Evolutionary conservation across 2,329 filamentous ascomycete species (phyloP).

Genomic region (Incumbomyces lentus): DNA sequence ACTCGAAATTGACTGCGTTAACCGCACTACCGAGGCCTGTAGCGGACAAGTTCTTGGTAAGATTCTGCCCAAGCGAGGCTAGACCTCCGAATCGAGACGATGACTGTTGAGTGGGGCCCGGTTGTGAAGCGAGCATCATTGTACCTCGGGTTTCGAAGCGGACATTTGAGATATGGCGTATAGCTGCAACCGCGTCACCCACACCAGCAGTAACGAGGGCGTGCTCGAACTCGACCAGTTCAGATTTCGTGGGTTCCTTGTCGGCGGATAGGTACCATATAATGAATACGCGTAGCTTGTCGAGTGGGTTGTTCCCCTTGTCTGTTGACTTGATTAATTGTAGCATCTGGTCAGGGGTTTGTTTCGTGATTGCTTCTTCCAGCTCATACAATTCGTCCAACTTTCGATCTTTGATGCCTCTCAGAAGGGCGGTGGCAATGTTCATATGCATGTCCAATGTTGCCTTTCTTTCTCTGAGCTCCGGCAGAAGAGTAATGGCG

Average conservation of each 20-base stretch:
- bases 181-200: slow-evolving; percentile 57
- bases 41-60: slow-evolving; percentile 90
- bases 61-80: slow-evolving; percentile 77
- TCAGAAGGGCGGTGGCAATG: slow-evolving; percentile 67
- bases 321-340: slow-evolving; percentile 71
- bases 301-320: slow-evolving; percentile 72
- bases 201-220: slow-evolving; percentile 62
- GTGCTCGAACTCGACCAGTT: slow-evolving; percentile 79
- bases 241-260: slow-evolving; percentile 68
- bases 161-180: slow-evolving; percentile 82
- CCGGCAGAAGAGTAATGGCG: slow-evolving; percentile 83
- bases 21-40: slow-evolving; percentile 61
- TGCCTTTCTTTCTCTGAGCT: slow-evolving; percentile 85
- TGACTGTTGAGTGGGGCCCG: slow-evolving; percentile 33
- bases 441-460: slow-evolving; percentile 98
- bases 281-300: slow-evolving; percentile 88
- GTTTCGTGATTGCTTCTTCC: slow-evolving; percentile 85
- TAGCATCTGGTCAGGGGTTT: slow-evolving; percentile 78
- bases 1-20: slow-evolving; percentile 70
- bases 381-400: slow-evolving; percentile 93
- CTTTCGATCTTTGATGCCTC: slow-evolving; percentile 88
- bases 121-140: slow-evolving; percentile 67
- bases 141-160: slow-evolving; percentile 96
- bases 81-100: slow-evolving; percentile 76
- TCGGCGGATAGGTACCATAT: slow-evolving; percentile 97